Conservation (phyloP, 2,329 filamentous ascomycete species). For the Camillea tinctor region DNA sequence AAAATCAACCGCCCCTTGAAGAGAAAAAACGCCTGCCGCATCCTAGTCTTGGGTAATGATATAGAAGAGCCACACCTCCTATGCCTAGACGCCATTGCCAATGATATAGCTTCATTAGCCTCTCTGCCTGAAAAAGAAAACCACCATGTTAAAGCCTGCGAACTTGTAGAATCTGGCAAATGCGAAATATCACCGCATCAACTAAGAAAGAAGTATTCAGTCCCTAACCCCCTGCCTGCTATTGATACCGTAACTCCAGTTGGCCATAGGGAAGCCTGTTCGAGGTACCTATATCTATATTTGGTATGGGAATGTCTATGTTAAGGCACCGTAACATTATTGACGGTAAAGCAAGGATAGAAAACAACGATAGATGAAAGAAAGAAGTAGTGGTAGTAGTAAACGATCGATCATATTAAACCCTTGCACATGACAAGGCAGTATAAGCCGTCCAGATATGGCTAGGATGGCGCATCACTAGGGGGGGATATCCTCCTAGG, state of each 20-base stretch:
- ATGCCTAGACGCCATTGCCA: background rate
- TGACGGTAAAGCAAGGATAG: background rate
- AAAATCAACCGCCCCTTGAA: background rate
- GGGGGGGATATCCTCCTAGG: background rate
- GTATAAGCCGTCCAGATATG: background rate
- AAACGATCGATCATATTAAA: background rate
- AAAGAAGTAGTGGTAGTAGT: background rate
- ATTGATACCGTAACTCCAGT: constrained; percentile 3
- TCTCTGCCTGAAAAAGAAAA: background rate
- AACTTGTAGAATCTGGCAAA: background rate
- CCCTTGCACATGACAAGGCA: background rate
- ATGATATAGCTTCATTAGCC: background rate
- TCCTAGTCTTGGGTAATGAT: background rate
- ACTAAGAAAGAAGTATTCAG: background rate
- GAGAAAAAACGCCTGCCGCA: constrained; percentile 4
- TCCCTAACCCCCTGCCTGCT: background rate
- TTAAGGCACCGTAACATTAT: background rate
- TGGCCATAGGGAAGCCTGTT: background rate
- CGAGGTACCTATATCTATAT: constrained; percentile 11
- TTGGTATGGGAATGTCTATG: background rate
- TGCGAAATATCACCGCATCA: background rate
- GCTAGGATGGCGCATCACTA: background rate
- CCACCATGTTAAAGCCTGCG: background rate
- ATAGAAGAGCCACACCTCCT: background rate
- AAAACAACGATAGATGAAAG: background rate